Evolutionary conservation across 441 rosid genomes (phyloP).

Genomic region (Capsella rubella): DNA sequence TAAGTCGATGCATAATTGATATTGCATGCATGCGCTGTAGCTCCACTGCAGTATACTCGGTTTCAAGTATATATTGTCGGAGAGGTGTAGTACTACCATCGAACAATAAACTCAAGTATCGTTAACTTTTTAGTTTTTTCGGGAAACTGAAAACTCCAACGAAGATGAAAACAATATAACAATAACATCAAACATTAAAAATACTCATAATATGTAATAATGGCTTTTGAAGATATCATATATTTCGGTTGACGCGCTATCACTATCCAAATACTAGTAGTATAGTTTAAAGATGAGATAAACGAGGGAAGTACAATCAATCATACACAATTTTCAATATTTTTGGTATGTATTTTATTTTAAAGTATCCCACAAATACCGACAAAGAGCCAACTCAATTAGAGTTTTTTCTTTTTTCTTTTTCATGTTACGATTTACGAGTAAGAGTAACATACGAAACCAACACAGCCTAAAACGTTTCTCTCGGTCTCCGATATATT

Average conservation of each 20-base stretch:
- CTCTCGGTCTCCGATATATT: too few species aligned
- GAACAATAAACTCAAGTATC: neutral
- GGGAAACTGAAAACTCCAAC: too few species aligned
- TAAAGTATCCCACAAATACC: neutral
- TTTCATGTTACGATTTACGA: neutral
- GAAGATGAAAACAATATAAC: neutral
- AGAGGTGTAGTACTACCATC: neutral
- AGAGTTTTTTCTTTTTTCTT: neutral
- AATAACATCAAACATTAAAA: neutral
- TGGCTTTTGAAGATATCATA: constrained; percentile 1
- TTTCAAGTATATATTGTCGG: constrained; percentile 3
- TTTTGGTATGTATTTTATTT: neutral
- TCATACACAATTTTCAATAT: neutral
- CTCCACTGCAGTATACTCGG: neutral
- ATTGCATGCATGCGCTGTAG: neutral
- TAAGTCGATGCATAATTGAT: neutral
- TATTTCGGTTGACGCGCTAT: constrained; percentile 24
- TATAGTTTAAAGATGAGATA: neutral
- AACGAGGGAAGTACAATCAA: constrained; percentile 14
- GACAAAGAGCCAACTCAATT: constrained; percentile 26
- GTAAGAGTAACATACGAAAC: too few species aligned
- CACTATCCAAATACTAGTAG: constrained; percentile 9
- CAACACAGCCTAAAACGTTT: too few species aligned
- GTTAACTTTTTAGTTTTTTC: too few species aligned
- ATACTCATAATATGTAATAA: constrained; percentile 8